phyloP scores from a whole-genome alignment of 2,329 filamentous ascomycete species.

The Aspergillus tanneri region DNA sequence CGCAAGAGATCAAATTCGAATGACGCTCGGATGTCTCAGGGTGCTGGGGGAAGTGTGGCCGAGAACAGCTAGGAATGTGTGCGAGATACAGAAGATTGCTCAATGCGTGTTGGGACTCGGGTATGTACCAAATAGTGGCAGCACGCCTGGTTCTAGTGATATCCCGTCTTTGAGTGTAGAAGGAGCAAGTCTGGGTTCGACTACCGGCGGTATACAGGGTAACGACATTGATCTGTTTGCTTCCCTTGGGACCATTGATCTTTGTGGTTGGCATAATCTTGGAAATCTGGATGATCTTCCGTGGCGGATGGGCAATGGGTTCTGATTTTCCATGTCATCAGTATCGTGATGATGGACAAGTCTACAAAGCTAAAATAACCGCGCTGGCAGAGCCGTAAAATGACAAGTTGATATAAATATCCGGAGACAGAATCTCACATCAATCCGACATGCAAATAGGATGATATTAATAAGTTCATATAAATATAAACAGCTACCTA shows the following conservation, averaged over 20 bases:
- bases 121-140: background rate
- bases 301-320: background rate
- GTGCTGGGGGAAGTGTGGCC: slow-evolving; percentile 42
- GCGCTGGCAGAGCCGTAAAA: too few relatives aligned
- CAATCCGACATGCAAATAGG: too few relatives aligned
- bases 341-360: background rate
- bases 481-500: too few relatives aligned
- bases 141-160: background rate
- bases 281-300: background rate
- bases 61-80: slow-evolving; percentile 36
- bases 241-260: background rate
- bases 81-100: slow-evolving; percentile 44
- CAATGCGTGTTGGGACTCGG: slow-evolving; percentile 29
- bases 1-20: slow-evolving; percentile 44
- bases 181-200: background rate
- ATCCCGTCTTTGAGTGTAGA: slow-evolving; percentile 5
- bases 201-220: background rate
- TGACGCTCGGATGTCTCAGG: slow-evolving; percentile 45
- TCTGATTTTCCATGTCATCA: background rate
- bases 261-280: slow-evolving; percentile 1
- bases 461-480: too few relatives aligned
- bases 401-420: too few relatives aligned
- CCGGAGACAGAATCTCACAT: too few relatives aligned
- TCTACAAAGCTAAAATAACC: too few relatives aligned
- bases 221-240: background rate